Conservation (phyloP, 108 stramenopile species). For the Fragilariopsis cylindrus region DNA sequence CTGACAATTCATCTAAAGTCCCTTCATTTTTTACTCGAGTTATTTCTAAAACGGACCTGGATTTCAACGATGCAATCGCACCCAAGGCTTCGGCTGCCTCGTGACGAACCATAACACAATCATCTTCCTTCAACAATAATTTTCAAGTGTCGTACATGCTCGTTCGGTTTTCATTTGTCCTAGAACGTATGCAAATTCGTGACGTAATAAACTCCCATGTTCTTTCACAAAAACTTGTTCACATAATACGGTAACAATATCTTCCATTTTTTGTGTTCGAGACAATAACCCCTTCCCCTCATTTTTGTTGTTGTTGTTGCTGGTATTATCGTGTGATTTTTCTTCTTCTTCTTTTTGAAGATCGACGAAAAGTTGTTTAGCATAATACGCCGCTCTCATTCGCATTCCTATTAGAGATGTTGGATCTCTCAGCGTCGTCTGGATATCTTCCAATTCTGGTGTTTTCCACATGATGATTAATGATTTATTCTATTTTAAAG, state of each 20-base stretch:
- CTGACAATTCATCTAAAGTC: constrained; percentile 69
- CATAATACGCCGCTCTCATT: constrained; percentile 88
- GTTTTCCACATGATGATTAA: constrained; percentile 50
- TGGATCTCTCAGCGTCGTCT: constrained; percentile 51
- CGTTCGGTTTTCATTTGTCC: constrained; percentile 90
- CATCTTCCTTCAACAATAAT: constrained; percentile 51
- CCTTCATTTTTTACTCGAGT: constrained; percentile 43
- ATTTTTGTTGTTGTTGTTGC: constrained; percentile 6
- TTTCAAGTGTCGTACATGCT: constrained; percentile 54
- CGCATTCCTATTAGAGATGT: constrained; percentile 80
- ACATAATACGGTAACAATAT: constrained; percentile 51
- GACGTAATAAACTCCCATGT: constrained; percentile 91
- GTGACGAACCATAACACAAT: constrained; percentile 95
- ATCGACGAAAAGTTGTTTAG: constrained; percentile 40
- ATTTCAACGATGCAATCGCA: constrained; percentile 63
- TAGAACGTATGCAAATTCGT: constrained; percentile 97
- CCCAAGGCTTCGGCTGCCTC: constrained; percentile 96
- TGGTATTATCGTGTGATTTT: constrained; percentile 17
- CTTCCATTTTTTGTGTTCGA: constrained; percentile 12
- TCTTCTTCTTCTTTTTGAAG: constrained; percentile 3
- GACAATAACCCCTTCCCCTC: constrained; percentile 16
- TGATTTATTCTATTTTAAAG: neutral
- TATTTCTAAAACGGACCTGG: constrained; percentile 43
- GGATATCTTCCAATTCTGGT: constrained; percentile 56
- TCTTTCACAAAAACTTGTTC: constrained; percentile 41